Evolutionary conservation across 2,329 filamentous ascomycete species (phyloP), one percentile per base, ranked within the genome.

Genomic region (Didymella lethalis): DNA sequence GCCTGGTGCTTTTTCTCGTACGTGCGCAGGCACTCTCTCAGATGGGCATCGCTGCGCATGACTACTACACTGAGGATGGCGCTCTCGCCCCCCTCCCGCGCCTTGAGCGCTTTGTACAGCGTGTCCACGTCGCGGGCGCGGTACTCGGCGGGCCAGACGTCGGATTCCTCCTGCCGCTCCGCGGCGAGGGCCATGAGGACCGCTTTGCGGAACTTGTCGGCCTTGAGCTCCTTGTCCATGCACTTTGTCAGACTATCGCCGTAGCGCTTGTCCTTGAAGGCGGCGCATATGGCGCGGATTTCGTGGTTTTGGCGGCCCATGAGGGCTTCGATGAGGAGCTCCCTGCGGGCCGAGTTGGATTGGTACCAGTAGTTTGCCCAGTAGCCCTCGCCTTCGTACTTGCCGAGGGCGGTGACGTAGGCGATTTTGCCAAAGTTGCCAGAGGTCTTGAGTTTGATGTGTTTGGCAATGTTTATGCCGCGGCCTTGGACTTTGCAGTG

Each of bases 351-450:
- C 69, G 89, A 91, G 76, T 94, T 90, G 36, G 89, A 89, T 74
- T 97, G 94, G 79, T 97, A 98, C 89, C 93, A 98, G 78, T 92
- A 97, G 76, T 97, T 98, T 59, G 94, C 93, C 93, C 95, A 99
- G 82, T 97, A 97, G 0, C 92, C 92, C 77, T 99, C 95, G 67
- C 88, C 90, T 79, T 97, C 95, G 89, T 93, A 98, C 51, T 86
- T 85, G 10, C 95, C 95, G 0, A 98, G 85, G 0, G 94, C 93
- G 2, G 92, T 93, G 3, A 93, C 88, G 76, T 98, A 97, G 71
- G 90, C 93, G 7, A 91, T 90, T 79, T 98, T 98, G 79, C 93
- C 94, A 65, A 98, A 88, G 67, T 87, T 88, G 4, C 88, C 83
- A 53, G 90, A 84, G 43, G 91, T 88, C 78, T 93, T 93, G 18